Conservation (phyloP, 2,329 filamentous ascomycete genomes). For the Scopulariopsis brevicaulis region DNA sequence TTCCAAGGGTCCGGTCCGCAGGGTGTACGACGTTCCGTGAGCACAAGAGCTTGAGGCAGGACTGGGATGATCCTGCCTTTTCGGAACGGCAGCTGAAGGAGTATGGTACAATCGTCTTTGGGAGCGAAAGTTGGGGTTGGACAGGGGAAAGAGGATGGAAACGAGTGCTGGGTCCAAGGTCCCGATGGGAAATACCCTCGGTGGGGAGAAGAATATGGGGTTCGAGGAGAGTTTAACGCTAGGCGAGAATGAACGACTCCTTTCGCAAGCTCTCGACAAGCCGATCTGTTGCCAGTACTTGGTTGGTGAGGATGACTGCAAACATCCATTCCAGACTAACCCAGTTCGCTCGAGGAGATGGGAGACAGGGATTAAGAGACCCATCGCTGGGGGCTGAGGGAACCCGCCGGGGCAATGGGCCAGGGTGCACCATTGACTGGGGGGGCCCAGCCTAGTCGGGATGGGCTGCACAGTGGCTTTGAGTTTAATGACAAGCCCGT, state of each 20-base stretch:
- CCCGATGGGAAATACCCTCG: background rate
- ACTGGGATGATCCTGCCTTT: background rate
- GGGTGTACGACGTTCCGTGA: slow-evolving; percentile 3
- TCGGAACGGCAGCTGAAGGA: background rate
- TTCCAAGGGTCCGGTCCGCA: slow-evolving; percentile 3
- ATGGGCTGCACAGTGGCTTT: slow-evolving; percentile 5
- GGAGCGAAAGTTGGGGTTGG: background rate
- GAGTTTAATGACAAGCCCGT: slow-evolving; percentile 5
- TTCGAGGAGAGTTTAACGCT: background rate
- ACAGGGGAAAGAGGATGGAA: background rate
- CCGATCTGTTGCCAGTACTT: background rate
- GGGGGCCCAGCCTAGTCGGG: background rate
- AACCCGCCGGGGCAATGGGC: background rate
- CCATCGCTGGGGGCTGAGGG: background rate
- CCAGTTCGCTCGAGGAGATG: background rate
- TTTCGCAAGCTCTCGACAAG: no score
- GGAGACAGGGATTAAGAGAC: background rate
- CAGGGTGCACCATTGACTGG: slow-evolving; percentile 2
- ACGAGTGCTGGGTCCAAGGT: background rate
- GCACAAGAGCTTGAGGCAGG: background rate
- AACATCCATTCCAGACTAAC: background rate
- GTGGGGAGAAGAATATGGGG: background rate
- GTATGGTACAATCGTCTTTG: background rate
- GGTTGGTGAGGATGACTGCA: background rate
- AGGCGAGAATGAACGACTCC: background rate